phyloP scores from a whole-genome alignment of 345 rosid genomes.

The Camelina laxa region DNA sequence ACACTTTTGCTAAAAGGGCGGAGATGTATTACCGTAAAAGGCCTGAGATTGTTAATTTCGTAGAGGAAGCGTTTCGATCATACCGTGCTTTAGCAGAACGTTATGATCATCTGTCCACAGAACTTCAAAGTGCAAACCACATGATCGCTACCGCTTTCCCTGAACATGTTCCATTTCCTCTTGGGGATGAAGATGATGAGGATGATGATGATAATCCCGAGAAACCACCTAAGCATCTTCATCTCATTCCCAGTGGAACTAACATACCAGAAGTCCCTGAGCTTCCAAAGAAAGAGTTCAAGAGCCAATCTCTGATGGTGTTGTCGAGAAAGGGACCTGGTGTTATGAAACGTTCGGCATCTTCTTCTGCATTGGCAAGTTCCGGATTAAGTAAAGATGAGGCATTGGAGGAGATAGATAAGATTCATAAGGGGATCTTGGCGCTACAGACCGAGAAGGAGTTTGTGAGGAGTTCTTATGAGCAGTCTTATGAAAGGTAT shows the following conservation, averaged over 20 bases:
- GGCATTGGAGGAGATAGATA: slow-evolving; percentile 67
- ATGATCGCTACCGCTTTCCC: slow-evolving; percentile 80
- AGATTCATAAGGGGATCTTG: slow-evolving; percentile 70
- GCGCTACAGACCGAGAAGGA: slow-evolving; percentile 79
- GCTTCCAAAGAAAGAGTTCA: slow-evolving; percentile 54
- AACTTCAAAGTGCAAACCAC: slow-evolving; percentile 72
- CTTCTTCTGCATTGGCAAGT: slow-evolving; percentile 29
- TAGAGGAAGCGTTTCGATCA: slow-evolving; percentile 70
- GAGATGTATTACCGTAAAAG: slow-evolving; percentile 81
- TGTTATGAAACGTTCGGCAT: slow-evolving; percentile 34
- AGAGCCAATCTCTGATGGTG: slow-evolving; percentile 43
- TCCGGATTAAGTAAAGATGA: slow-evolving; percentile 64
- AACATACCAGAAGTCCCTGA: slow-evolving; percentile 57
- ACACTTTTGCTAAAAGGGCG: slow-evolving; percentile 70
- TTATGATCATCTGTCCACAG: slow-evolving; percentile 66
- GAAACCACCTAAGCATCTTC: slow-evolving; percentile 35
- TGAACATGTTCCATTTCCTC: slow-evolving; percentile 60
- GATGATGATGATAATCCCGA: slow-evolving; percentile 22
- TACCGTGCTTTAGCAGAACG: slow-evolving; percentile 84
- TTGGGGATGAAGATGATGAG: slow-evolving; percentile 57
- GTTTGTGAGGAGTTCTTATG: slow-evolving; percentile 64
- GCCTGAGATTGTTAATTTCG: slow-evolving; percentile 70
- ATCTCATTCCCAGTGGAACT: slow-evolving; percentile 10
- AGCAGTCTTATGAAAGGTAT: slow-evolving; percentile 51
- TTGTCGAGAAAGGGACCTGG: slow-evolving; percentile 45